These are phyloP conservation scores for Globisporangium yorkense DNA, from an alignment of 352 stramenopile genomes.

Conservation along the genomic window DNA sequence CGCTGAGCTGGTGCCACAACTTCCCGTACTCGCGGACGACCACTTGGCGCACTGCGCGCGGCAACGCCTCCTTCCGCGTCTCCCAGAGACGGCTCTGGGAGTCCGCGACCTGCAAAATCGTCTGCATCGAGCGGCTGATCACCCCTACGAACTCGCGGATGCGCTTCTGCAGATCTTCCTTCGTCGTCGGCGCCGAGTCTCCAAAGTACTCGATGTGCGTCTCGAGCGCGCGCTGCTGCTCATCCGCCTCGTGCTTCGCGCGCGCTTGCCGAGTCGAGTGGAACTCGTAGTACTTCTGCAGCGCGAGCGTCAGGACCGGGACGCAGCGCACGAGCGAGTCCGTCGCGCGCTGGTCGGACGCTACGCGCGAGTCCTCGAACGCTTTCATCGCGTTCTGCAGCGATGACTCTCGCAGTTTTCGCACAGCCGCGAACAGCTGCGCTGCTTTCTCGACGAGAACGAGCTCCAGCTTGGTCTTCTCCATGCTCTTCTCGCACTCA, in stretches of 20 bases:
- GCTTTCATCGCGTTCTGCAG: constrained; percentile 14
- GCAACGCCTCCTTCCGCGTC: constrained; percentile 27
- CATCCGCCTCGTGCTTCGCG: constrained; percentile 36
- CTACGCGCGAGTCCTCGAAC: constrained; percentile 19
- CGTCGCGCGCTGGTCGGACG: constrained; percentile 23
- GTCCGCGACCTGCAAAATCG: constrained; percentile 48
- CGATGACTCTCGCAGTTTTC: constrained; percentile 8
- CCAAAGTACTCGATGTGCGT: constrained; percentile 56
- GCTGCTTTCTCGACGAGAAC: constrained; percentile 26
- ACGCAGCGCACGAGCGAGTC: constrained; percentile 34
- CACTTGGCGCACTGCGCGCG: constrained; percentile 22
- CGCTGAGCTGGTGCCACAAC: constrained; percentile 38
- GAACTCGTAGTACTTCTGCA: constrained; percentile 56
- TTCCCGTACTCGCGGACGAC: constrained; percentile 39
- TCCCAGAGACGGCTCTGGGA: constrained; percentile 50
- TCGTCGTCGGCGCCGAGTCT: constrained; percentile 52
- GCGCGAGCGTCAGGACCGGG: constrained; percentile 32
- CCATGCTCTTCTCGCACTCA: constrained; percentile 8
- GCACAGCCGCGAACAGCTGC: constrained; percentile 28
- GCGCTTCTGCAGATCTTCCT: constrained; percentile 53
- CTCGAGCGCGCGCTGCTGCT: constrained; percentile 38
- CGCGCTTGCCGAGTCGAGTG: constrained; percentile 45
- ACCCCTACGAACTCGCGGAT: constrained; percentile 62
- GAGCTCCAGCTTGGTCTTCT: constrained; percentile 21
- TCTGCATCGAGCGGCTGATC: constrained; percentile 42